Percentiles rank a stretch among this genome's conserved stretches.
Conservation (phyloP, 441 rosid species). For the Bocquillonia castaneifolia region DNA sequence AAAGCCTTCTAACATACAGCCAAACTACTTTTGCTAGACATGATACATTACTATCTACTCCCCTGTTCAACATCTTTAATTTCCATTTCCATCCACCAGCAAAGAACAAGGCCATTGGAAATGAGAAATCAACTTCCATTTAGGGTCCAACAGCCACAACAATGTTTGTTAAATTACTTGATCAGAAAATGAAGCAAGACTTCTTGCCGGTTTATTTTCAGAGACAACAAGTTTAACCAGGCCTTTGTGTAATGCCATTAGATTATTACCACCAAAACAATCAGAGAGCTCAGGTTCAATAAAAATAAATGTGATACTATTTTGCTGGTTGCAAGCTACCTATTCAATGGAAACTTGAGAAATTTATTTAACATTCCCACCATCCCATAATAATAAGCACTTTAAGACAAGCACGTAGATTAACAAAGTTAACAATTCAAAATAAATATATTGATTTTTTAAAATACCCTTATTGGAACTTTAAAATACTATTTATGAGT, state of each 20-base stretch:
- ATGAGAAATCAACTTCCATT: not conserved
- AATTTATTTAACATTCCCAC: not conserved
- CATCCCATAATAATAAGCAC: too few relatives aligned
- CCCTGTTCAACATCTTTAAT: not conserved
- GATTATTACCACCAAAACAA: not conserved
- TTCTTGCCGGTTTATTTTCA: not conserved
- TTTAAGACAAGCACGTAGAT: too few relatives aligned
- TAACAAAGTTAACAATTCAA: too few relatives aligned
- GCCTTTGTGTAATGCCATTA: not conserved
- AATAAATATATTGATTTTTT: too few relatives aligned
- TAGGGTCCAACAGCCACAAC: not conserved
- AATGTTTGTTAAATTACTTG: not conserved
- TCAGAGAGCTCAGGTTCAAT: not conserved
- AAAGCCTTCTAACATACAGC: not conserved
- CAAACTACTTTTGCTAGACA: conserved; percentile 2
- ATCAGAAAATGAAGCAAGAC: not conserved
- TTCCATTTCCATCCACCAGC: not conserved
- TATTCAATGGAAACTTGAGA: not conserved
- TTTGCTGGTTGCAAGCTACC: not conserved
- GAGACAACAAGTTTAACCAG: conserved; percentile 5
- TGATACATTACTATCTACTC: not conserved
- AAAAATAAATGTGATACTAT: not conserved
- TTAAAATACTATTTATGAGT: too few relatives aligned
- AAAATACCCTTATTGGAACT: too few relatives aligned
- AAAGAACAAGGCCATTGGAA: not conserved